Evolutionary conservation across 805 yeast species (phyloP).

Genomic region (Candida tammaniensis): DNA sequence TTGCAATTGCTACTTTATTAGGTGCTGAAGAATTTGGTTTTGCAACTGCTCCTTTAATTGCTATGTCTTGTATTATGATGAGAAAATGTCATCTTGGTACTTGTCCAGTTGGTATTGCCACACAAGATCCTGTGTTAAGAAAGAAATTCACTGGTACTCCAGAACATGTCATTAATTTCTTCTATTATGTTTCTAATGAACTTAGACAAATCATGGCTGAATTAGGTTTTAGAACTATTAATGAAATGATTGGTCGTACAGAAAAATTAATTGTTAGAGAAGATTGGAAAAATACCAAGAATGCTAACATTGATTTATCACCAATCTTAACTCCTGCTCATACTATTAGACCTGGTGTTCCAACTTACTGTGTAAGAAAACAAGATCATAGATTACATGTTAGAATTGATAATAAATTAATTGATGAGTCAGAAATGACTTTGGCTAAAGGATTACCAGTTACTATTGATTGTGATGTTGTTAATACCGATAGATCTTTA

Average conservation of each 20-base stretch:
- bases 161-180: slow-evolving; percentile 96
- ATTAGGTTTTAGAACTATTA: slow-evolving; percentile 91
- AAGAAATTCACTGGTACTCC: slow-evolving; percentile 95
- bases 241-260: slow-evolving; percentile 98
- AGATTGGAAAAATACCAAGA: slow-evolving; percentile 82
- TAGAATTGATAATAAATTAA: slow-evolving; percentile 90
- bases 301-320: slow-evolving; percentile 84
- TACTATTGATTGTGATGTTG: slow-evolving; percentile 86
- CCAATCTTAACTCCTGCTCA: slow-evolving; percentile 98
- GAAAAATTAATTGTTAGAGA: slow-evolving; percentile 86
- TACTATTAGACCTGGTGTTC: slow-evolving; percentile 93
- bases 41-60: slow-evolving; percentile 95
- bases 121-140: slow-evolving; percentile 94
- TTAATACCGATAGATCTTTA: slow-evolving; percentile 93
- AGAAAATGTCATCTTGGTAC: slow-evolving; percentile 83
- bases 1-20: slow-evolving; percentile 90
- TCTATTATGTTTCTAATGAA: slow-evolving; percentile 91
- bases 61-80: slow-evolving; percentile 97
- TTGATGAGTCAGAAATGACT: slow-evolving; percentile 95
- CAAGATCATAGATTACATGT: slow-evolving; percentile 93
- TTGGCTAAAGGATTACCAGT: slow-evolving; percentile 95
- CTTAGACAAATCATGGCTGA: slow-evolving; percentile 90
- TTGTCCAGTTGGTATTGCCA: slow-evolving; percentile 98
- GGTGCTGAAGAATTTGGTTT: slow-evolving; percentile 99
- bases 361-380: slow-evolving; percentile 86